Evolutionary conservation across 2,329 filamentous ascomycete genomes (phyloP).

Genomic region (Apiospora aurea): DNA sequence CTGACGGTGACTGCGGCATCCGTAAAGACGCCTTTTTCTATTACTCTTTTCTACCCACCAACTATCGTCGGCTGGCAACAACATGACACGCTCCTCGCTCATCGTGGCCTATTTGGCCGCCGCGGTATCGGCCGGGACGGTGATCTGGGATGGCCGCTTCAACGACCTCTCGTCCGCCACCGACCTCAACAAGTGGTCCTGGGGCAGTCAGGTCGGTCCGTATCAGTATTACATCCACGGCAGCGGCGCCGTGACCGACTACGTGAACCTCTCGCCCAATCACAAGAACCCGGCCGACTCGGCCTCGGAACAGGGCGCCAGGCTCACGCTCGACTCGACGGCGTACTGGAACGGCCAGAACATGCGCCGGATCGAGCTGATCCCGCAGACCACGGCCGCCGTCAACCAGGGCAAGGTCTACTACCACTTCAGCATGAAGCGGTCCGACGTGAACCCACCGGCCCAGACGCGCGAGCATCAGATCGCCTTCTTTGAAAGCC

Average conservation of each 20-base stretch:
- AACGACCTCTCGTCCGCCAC: slow-evolving; percentile 56
- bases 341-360: slow-evolving; percentile 76
- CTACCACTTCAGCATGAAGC: slow-evolving; percentile 76
- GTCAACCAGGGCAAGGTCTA: slow-evolving; percentile 71
- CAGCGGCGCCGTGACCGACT: slow-evolving; percentile 56
- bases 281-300: slow-evolving; percentile 72
- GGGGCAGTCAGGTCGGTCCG: slow-evolving; percentile 65
- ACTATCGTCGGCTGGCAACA: neutral
- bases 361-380: slow-evolving; percentile 78
- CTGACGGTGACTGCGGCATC: neutral
- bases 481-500: slow-evolving; percentile 68
- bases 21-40: neutral
- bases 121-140: slow-evolving; percentile 45
- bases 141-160: slow-evolving; percentile 68
- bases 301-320: slow-evolving; percentile 68
- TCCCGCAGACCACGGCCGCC: slow-evolving; percentile 71
- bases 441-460: slow-evolving; percentile 66
- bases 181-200: slow-evolving; percentile 64
- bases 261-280: slow-evolving; percentile 64
- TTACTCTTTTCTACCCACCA: neutral
- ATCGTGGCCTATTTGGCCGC: neutral
- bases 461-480: slow-evolving; percentile 71
- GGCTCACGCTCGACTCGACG: slow-evolving; percentile 65
- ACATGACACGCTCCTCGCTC: neutral
- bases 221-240: slow-evolving; percentile 83